Conservation (phyloP, 2,329 filamentous ascomycete species). For the Hymenoscyphus infarciens region DNA sequence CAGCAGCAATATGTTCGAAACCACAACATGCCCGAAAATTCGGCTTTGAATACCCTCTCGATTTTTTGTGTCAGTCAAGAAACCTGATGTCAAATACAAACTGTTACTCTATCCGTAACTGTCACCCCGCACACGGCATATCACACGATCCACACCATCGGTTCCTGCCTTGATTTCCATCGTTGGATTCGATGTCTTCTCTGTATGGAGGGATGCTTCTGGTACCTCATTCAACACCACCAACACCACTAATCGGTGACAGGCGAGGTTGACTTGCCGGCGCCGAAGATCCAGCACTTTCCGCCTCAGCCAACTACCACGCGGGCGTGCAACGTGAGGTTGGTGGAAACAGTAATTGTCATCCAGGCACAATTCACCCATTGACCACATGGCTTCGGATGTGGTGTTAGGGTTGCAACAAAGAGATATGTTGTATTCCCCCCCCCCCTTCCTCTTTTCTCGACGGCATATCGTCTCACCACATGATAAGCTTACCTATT, state of each 20-base stretch:
- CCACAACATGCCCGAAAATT: not conserved
- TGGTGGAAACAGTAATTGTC: constrained; percentile 6
- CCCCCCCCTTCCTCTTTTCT: not conserved
- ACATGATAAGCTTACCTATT: constrained; percentile 16
- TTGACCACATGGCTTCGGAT: constrained; percentile 7
- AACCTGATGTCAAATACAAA: not conserved
- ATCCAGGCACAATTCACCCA: constrained; percentile 13
- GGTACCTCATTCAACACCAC: constrained; percentile 5
- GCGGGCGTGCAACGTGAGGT: constrained; percentile 7
- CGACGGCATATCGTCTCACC: constrained; percentile 7
- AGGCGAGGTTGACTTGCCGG: not conserved
- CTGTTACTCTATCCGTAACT: constrained; percentile 2
- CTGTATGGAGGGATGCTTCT: not conserved
- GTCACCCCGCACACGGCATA: constrained; percentile 6
- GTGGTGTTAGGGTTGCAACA: constrained; percentile 10
- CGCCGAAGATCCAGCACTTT: not conserved
- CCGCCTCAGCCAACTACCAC: not conserved
- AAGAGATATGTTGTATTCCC: constrained; percentile 4
- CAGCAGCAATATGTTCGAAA: not conserved
- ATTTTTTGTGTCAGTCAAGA: constrained; percentile 2
- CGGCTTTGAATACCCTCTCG: constrained; percentile 1
- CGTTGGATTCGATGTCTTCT: not conserved
- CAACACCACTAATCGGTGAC: not conserved
- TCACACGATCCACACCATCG: constrained; percentile 10
- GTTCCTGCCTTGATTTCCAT: constrained; percentile 9